Evolutionary conservation across 345 rosid genomes (phyloP).

Genomic region (Lumnitzera racemosa): DNA sequence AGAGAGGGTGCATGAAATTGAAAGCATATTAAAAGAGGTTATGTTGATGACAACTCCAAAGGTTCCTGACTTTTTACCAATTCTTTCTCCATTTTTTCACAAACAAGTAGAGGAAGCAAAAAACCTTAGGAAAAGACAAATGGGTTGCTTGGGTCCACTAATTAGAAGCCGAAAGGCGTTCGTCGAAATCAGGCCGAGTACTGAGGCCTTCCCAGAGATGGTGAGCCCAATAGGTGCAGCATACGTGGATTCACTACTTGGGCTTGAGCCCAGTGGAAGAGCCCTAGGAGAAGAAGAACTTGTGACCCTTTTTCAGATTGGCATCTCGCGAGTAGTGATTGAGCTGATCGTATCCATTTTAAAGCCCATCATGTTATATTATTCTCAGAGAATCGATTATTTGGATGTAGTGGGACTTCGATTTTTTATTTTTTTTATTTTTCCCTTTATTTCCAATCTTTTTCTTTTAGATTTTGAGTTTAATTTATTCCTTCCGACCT

Average conservation of each 20-base stretch:
- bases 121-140: slow-evolving; percentile 55
- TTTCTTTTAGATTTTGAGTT: too few relatives aligned
- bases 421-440: too few relatives aligned
- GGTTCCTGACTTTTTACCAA: slow-evolving; percentile 76
- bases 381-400: too few relatives aligned
- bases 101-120: slow-evolving; percentile 58
- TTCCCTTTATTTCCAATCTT: too few relatives aligned
- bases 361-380: too few relatives aligned
- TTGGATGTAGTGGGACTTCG: too few relatives aligned
- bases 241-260: slow-evolving; percentile 70
- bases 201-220: slow-evolving; percentile 35
- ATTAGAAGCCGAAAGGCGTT: slow-evolving; percentile 54
- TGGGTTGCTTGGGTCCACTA: slow-evolving; percentile 70
- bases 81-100: slow-evolving; percentile 63
- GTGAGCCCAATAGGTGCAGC: slow-evolving; percentile 95
- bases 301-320: slow-evolving; percentile 21
- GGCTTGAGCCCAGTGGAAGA: slow-evolving; percentile 38
- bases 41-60: slow-evolving; percentile 73
- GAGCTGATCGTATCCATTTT: too few relatives aligned
- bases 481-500: too few relatives aligned
- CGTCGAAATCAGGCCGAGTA: slow-evolving; percentile 28
- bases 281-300: slow-evolving; percentile 65
- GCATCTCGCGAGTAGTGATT: too few relatives aligned
- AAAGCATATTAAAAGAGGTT: slow-evolving; percentile 65
- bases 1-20: slow-evolving; percentile 52